phyloP scores from a whole-genome alignment of 1,284 basidiomycete species.

The Sutorius eximius region DNA sequence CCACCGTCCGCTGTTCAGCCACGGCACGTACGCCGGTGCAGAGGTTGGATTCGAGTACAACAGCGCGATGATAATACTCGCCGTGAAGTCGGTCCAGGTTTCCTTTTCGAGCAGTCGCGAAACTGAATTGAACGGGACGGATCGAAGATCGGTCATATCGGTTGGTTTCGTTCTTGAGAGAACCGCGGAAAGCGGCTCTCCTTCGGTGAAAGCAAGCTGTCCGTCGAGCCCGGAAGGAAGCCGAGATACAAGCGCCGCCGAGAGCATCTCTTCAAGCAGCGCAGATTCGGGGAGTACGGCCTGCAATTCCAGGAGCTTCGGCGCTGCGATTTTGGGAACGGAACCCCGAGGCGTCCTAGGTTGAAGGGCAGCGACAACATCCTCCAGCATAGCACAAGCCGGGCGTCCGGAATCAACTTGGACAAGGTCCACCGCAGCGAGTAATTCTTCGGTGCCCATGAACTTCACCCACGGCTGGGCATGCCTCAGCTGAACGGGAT shows the following conservation, averaged over 20 bases:
- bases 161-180: slow-evolving; percentile 29
- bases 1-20: slow-evolving; percentile 34
- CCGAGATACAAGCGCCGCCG: slow-evolving; percentile 39
- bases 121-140: slow-evolving; percentile 27
- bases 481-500: slow-evolving; percentile 31
- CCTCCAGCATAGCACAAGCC: slow-evolving; percentile 30
- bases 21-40: slow-evolving; percentile 22
- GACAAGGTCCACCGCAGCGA: slow-evolving; percentile 38
- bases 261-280: slow-evolving; percentile 50
- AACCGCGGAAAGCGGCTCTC: slow-evolving; percentile 20
- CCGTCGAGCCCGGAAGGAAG: slow-evolving; percentile 49
- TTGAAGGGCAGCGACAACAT: slow-evolving; percentile 27
- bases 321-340: slow-evolving; percentile 28
- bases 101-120: slow-evolving; percentile 38
- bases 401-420: slow-evolving; percentile 15
- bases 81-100: slow-evolving; percentile 43
- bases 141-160: slow-evolving; percentile 20
- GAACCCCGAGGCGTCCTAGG: slow-evolving; percentile 13
- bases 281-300: slow-evolving; percentile 36
- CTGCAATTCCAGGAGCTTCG: slow-evolving; percentile 38
- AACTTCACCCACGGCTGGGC: slow-evolving; percentile 51
- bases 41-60: slow-evolving; percentile 40
- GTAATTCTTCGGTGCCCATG: slow-evolving; percentile 38
- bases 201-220: slow-evolving; percentile 10
- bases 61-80: slow-evolving; percentile 41